Evolutionary conservation across 2,329 filamentous ascomycete genomes (phyloP).

Genomic region (Botrytis aclada): DNA sequence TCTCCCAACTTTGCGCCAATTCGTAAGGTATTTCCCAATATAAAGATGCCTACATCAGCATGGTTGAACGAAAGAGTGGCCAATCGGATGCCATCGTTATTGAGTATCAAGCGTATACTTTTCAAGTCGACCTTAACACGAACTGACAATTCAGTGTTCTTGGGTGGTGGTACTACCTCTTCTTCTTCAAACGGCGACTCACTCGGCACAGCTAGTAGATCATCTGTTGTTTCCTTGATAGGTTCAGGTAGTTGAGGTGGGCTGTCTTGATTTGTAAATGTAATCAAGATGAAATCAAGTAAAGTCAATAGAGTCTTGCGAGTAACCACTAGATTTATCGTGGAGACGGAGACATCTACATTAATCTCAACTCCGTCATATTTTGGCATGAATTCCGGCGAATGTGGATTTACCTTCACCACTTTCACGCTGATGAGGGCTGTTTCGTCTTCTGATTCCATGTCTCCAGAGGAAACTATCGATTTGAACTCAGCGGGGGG

Average conservation of each 20-base stretch:
- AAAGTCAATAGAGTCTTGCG: constrained; percentile 88
- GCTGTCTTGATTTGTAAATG: constrained; percentile 67
- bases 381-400: constrained; percentile 86
- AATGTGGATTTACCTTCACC: constrained; percentile 81
- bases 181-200: constrained; percentile 23
- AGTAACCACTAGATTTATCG: constrained; percentile 94
- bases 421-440: constrained; percentile 88
- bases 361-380: constrained; percentile 95
- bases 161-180: constrained; percentile 28
- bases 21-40: constrained; percentile 82
- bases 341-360: constrained; percentile 85
- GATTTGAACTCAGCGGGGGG: constrained; percentile 91
- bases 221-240: constrained; percentile 35
- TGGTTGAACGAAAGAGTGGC: constrained; percentile 91
- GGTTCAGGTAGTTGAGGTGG: constrained; percentile 43
- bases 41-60: constrained; percentile 85
- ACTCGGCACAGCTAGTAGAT: constrained; percentile 15
- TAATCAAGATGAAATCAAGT: constrained; percentile 89
- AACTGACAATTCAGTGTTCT: constrained; percentile 50
- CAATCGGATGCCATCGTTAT: constrained; percentile 93
- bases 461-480: constrained; percentile 81
- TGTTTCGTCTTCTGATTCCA: constrained; percentile 71
- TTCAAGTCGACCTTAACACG: constrained; percentile 91
- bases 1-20: constrained; percentile 85
- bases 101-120: constrained; percentile 89